A percentile compares a stretch with the other conserved stretches of the same genome.
These are phyloP conservation scores for Neurospora sp. DNA, from an alignment of 495 filamentous ascomycete species.

Conservation along the genomic window DNA sequence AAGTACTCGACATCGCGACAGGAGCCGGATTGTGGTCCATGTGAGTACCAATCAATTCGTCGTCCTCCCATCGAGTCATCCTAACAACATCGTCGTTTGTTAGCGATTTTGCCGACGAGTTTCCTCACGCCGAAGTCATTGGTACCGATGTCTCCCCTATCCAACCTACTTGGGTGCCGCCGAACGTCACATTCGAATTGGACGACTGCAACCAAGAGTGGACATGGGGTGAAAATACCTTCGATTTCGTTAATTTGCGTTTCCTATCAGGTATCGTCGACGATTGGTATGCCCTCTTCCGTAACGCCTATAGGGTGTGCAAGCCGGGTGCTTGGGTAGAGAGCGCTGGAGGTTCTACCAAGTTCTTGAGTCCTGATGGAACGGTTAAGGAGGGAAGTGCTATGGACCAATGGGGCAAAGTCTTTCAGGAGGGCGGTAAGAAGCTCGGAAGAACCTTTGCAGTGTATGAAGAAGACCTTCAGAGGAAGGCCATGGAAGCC, in stretches of 20 bases:
- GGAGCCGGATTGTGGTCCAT: conserved; percentile 48
- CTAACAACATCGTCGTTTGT: background rate
- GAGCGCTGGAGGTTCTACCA: conserved; percentile 31
- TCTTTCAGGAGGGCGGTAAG: conserved; percentile 21
- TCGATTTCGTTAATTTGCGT: conserved; percentile 58
- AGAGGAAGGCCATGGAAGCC: background rate
- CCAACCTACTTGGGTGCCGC: conserved; percentile 42
- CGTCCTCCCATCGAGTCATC: background rate
- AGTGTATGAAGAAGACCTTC: background rate
- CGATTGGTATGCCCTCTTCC: conserved; percentile 41
- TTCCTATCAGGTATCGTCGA: conserved; percentile 42
- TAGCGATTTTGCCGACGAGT: conserved; percentile 31
- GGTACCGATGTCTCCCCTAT: conserved; percentile 43
- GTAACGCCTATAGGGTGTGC: conserved; percentile 14
- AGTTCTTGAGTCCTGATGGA: conserved; percentile 37
- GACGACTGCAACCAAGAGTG: conserved; percentile 46
- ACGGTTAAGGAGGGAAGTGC: conserved; percentile 35
- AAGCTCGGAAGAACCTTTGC: background rate
- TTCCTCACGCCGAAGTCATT: conserved; percentile 36
- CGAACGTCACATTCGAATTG: conserved; percentile 42
- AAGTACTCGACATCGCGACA: conserved; percentile 60
- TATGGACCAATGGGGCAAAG: conserved; percentile 29
- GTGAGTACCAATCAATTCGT: background rate
- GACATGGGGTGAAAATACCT: conserved; percentile 39
- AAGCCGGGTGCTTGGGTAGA: conserved; percentile 32